These are phyloP conservation scores for Sextonia rubra DNA, from an alignment of 164 flowering plant species.

Conservation along the genomic window DNA sequence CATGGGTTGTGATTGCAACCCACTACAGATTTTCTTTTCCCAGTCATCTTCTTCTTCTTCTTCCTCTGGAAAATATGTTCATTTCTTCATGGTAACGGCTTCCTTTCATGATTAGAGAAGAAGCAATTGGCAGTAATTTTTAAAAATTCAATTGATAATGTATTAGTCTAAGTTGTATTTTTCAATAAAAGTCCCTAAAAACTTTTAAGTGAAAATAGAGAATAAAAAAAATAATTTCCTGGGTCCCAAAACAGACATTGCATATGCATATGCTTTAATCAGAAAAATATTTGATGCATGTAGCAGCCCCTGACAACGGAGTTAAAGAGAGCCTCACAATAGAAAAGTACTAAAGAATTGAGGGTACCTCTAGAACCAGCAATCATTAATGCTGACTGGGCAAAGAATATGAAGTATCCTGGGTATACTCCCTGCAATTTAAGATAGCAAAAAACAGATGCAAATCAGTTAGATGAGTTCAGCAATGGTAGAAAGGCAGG, in stretches of 20 bases:
- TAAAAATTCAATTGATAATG: too few relatives aligned
- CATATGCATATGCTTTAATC: conserved; percentile 3
- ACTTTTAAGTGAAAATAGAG: neutral
- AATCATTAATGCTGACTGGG: conserved; percentile 91
- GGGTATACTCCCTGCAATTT: conserved; percentile 85
- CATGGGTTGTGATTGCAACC: too few relatives aligned
- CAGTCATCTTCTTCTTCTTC: too few relatives aligned
- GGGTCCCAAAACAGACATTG: neutral
- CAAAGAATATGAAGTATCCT: conserved; percentile 93
- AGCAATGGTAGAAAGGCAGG: neutral
- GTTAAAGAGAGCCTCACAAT: neutral
- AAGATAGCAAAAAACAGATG: neutral
- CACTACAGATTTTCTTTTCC: too few relatives aligned
- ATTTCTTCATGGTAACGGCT: too few relatives aligned
- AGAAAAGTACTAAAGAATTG: neutral
- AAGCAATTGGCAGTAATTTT: too few relatives aligned
- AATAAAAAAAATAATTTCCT: too few relatives aligned
- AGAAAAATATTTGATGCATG: neutral
- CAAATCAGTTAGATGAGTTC: neutral
- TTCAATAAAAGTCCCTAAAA: too few relatives aligned
- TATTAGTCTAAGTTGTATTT: too few relatives aligned
- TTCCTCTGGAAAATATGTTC: too few relatives aligned
- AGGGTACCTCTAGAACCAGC: conserved; percentile 91
- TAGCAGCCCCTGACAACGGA: neutral
- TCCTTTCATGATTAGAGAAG: too few relatives aligned